Evolutionary conservation across 139 green algal species (phyloP), one percentile per base, ranked within the genome.

Genomic region (Picochlorum sp.): DNA sequence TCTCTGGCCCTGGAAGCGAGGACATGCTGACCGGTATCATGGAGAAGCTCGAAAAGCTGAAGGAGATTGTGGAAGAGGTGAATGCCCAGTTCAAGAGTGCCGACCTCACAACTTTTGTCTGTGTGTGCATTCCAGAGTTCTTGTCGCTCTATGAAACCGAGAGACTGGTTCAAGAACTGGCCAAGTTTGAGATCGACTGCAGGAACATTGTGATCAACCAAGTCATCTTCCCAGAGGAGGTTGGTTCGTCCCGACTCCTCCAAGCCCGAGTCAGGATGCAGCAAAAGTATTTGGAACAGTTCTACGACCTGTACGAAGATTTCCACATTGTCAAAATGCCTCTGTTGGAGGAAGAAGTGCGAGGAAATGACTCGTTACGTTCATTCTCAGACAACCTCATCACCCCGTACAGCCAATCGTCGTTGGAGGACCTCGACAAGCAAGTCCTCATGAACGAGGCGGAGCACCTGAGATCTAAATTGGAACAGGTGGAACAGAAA

Each of bases 111-210:
- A 98, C 92, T 1, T 98, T 98, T 77, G 91, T 98, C 60, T 95
- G 86, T 61, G 92, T 98, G 15, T 98, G 92, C 83, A 98, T 98
- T 58, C 91, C 92, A 15, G 92, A 98, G 82, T 98, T 98, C 72
- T 82, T 98, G 8, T 92, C 79, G 9, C 78, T 98, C 14, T 98
- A 98, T 65, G 92, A 98, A 82, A 98, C 92, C 26, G 92, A 98
- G 76, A 81, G 92, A 2, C 81, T 98, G 14, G 89, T 98, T 28
- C 87, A 96, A 77, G 92, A 98, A 74, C 85, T 98, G 66, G 90
- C 91, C n/a, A 85, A 84, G 56, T 97, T 90, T 69, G 89, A 95
- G 30, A 98, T 98, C 18, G 92, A 98, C 77, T 82, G 71, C 47
- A 85, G 82, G 63, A 96, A 97, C 77, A 92, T 98, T 41, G 78